Evolutionary conservation across 2,329 filamentous ascomycete species (phyloP), one percentile per base, ranked within the genome.

Genomic region (Kalmusia sp.): DNA sequence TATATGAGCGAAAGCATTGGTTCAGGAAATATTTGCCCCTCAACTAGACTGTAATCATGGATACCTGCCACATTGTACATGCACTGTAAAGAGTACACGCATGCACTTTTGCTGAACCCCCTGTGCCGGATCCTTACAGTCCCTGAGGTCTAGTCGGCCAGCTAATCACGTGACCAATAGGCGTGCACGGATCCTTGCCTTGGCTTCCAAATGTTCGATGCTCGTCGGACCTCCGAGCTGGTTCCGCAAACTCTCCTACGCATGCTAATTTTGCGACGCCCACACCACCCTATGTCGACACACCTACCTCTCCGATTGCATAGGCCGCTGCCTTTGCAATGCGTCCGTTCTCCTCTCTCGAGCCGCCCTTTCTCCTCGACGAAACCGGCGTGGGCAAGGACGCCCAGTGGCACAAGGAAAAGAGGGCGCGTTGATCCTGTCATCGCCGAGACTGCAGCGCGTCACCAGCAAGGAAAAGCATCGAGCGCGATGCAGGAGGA

Each of bases 301-400:
- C 63, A 65, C 27, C 44, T 67, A 25, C 67, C 67, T 2, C 51
- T 65, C 22, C 61, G 65, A 31, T 60, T 60, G 48, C 45, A 57
- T 22, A 64, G 63, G 52, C 62, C 60, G 14, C 52, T 70, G 15
- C 59, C 62, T 33, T 67, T 59, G 35, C 68, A 69, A 64, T 71
- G 67, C 38, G 58, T 68, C 48, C 61, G 64, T 56, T 58, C 59
- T 8, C 61, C 56, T 15, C 49, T 44, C 37, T 31, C 57, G 8
- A 33, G 52, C 25, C 68, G 65, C 35, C 53, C 58, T 19, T 68
- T 71, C 53, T 67, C 68, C 27, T 66, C 68, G 30, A 59, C 61
- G 4, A 67, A 65, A 25, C 47, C 60, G n/a, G 21, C 57, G 11
- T 61, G 57, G 25, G 51, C 51, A 15, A 35, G 49, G 25, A 37